Evolutionary conservation across 2,329 filamentous ascomycete genomes (phyloP).

Genomic region (Ophiocordyceps camponoti-leonardi): DNA sequence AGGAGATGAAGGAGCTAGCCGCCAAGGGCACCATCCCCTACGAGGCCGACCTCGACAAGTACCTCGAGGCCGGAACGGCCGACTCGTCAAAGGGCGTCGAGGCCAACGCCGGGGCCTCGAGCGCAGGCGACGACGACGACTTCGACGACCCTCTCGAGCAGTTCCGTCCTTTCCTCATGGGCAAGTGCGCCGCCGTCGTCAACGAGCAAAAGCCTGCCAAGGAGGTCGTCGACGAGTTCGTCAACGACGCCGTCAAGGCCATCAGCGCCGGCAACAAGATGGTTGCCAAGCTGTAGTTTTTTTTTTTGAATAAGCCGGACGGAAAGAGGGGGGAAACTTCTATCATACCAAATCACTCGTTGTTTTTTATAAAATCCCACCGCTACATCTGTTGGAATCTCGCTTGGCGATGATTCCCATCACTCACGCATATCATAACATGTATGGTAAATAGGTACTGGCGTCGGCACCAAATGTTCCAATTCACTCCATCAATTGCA

Average conservation of each 20-base stretch:
- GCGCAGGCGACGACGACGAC: conserved; percentile 47
- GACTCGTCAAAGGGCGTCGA: conserved; percentile 35
- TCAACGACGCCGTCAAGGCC: conserved; percentile 58
- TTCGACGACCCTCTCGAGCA: conserved; percentile 84
- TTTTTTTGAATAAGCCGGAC: too few species aligned
- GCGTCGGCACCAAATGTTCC: too few species aligned
- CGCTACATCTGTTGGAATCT: too few species aligned
- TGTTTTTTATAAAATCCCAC: neutral
- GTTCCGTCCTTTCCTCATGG: conserved; percentile 85
- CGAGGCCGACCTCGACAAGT: conserved; percentile 80
- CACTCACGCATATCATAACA: too few species aligned
- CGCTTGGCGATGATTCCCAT: too few species aligned
- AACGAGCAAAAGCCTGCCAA: conserved; percentile 87
- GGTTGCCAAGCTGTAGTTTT: conserved; percentile 49
- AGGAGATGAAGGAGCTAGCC: conserved; percentile 87
- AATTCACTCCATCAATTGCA: too few species aligned
- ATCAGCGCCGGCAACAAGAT: conserved; percentile 51
- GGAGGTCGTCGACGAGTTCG: conserved; percentile 86
- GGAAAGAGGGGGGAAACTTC: too few species aligned
- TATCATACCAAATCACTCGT: neutral
- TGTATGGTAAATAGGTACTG: too few species aligned
- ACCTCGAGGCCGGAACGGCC: conserved; percentile 48
- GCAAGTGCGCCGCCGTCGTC: conserved; percentile 85
- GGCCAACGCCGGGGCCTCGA: conserved; percentile 46
- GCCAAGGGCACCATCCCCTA: conserved; percentile 81